Evolutionary conservation across 768 basidiomycete species (phyloP).

Genomic region (Boletus pseudo-olivaceus): DNA sequence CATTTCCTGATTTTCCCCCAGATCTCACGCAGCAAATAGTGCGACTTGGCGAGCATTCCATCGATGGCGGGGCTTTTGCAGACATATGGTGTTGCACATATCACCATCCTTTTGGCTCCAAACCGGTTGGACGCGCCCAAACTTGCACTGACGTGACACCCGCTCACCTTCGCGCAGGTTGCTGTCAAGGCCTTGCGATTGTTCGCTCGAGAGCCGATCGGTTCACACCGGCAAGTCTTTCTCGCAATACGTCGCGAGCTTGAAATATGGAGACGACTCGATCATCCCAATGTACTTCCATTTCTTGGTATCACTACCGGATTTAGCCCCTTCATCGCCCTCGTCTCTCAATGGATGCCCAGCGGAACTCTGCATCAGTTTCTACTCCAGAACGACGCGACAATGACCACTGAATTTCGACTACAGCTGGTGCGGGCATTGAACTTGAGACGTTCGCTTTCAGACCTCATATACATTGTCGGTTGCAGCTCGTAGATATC

Average conservation of each 20-base stretch:
- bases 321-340: conserved; percentile 4
- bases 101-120: background rate
- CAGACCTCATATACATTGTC: background rate
- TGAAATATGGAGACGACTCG: conserved; percentile 14
- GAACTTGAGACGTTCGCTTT: background rate
- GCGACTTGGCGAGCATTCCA: background rate
- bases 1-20: conserved; percentile 12
- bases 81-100: conserved; percentile 10
- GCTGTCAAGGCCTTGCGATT: conserved; percentile 11
- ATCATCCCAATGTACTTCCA: conserved; percentile 15
- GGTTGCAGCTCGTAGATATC: conserved; percentile 12
- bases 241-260: conserved; percentile 12
- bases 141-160: background rate
- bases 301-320: conserved; percentile 16
- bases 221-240: background rate
- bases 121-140: background rate
- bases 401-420: background rate
- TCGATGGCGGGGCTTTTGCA: conserved; percentile 5
- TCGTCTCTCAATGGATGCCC: conserved; percentile 14
- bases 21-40: conserved; percentile 12
- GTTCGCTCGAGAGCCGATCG: background rate
- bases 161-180: conserved; percentile 1
- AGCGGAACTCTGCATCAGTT: conserved; percentile 7
- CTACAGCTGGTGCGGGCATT: conserved; percentile 7
- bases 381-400: background rate